These are phyloP conservation scores for Stropharia rugosoannulata DNA, from an alignment of 768 basidiomycete species.

Conservation along the genomic window DNA sequence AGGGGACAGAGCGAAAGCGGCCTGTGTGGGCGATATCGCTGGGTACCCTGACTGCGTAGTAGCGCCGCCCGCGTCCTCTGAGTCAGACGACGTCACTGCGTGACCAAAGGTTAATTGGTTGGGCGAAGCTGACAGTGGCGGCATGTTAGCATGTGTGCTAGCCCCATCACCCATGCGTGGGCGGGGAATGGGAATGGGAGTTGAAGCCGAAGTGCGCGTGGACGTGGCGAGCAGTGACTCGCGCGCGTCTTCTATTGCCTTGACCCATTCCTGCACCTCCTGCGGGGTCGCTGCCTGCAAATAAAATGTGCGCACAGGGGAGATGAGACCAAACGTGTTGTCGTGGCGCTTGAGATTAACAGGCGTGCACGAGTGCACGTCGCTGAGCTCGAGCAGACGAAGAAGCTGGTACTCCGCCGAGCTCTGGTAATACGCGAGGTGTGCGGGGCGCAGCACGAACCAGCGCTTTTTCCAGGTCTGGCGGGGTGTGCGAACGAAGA, in stretches of 20 bases:
- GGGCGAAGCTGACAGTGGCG: constrained; percentile 43
- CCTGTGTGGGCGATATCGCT: constrained; percentile 43
- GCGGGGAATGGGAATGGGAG: constrained; percentile 54
- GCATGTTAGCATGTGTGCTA: constrained; percentile 21
- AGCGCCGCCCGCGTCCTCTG: constrained; percentile 63
- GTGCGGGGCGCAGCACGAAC: constrained; percentile 92
- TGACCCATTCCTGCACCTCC: constrained; percentile 86
- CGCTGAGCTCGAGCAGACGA: constrained; percentile 80
- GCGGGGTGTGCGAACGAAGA: not conserved
- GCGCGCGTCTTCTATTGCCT: constrained; percentile 75
- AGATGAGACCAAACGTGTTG: constrained; percentile 91
- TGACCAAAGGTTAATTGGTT: constrained; percentile 41
- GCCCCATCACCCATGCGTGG: constrained; percentile 17
- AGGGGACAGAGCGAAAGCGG: constrained; percentile 42
- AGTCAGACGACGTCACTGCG: constrained; percentile 73
- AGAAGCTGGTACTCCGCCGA: constrained; percentile 93
- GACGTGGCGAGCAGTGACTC: constrained; percentile 62
- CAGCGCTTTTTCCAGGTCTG: constrained; percentile 99
- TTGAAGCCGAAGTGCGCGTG: constrained; percentile 52
- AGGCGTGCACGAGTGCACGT: constrained; percentile 87
- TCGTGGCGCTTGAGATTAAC: constrained; percentile 88
- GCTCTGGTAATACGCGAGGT: constrained; percentile 96
- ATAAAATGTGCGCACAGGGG: constrained; percentile 87
- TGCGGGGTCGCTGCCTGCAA: constrained; percentile 70
- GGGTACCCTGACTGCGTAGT: constrained; percentile 36